Percentiles rank a stretch among this genome's conserved stretches.
These are phyloP conservation scores for Septoria petroselini DNA, from an alignment of 2,329 filamentous ascomycete species.

Conservation along the genomic window DNA sequence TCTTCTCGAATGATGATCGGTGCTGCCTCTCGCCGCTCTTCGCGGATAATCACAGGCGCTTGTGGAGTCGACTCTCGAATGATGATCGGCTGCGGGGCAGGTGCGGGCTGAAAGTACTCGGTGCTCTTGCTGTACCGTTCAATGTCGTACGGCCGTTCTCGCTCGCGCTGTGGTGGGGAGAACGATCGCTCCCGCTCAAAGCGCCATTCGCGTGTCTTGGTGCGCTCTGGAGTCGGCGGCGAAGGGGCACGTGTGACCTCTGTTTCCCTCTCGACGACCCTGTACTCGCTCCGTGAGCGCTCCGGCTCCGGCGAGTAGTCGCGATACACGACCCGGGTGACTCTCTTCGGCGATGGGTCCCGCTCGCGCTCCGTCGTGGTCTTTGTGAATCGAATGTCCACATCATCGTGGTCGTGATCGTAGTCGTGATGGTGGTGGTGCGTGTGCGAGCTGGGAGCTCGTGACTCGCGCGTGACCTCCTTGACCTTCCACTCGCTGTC, in stretches of 20 bases:
- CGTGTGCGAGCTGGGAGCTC: conserved; percentile 15
- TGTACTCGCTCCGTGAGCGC: conserved; percentile 38
- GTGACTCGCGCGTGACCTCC: conserved; percentile 25
- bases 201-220: conserved; percentile 50
- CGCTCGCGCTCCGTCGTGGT: conserved; percentile 33
- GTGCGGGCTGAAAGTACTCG: conserved; percentile 50
- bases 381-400: conserved; percentile 42
- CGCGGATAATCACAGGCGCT: conserved; percentile 51
- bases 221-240: conserved; percentile 43
- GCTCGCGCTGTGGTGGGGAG: conserved; percentile 42
- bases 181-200: conserved; percentile 52
- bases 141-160: conserved; percentile 45
- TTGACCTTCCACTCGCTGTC: conserved; percentile 31
- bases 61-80: conserved; percentile 49
- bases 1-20: conserved; percentile 56
- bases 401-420: conserved; percentile 22
- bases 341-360: conserved; percentile 31
- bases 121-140: conserved; percentile 53
- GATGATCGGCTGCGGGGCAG: conserved; percentile 47
- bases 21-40: conserved; percentile 47
- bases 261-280: conserved; percentile 39
- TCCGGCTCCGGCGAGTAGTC: conserved; percentile 29
- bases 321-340: conserved; percentile 35
- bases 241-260: conserved; percentile 35
- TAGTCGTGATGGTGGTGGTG: conserved; percentile 8